Percentiles rank a stretch among this genome's conserved stretches.
Conservation (phyloP, 768 basidiomycete species). For the Gautieria morchelliformis region DNA sequence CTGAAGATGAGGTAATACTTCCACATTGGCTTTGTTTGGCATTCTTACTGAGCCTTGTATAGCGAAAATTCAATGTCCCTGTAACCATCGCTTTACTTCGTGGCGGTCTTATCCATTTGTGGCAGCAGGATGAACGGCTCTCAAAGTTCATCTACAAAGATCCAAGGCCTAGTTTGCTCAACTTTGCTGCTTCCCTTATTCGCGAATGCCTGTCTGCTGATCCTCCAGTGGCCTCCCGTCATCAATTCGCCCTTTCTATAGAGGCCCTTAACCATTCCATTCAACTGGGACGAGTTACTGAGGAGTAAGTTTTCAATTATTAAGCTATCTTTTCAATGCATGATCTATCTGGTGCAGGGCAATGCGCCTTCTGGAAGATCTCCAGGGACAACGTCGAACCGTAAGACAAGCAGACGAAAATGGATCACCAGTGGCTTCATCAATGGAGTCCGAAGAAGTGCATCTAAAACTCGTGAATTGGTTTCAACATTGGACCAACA, state of each 20-base stretch:
- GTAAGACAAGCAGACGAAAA: slow-evolving; percentile 26
- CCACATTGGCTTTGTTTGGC: not conserved
- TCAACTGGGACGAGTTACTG: slow-evolving; percentile 69
- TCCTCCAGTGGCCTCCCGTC: slow-evolving; percentile 69
- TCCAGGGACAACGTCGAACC: slow-evolving; percentile 54
- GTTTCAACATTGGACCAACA: slow-evolving; percentile 93
- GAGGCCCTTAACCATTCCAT: slow-evolving; percentile 72
- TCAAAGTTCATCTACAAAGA: slow-evolving; percentile 78
- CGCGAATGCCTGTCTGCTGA: slow-evolving; percentile 79
- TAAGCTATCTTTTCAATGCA: not conserved
- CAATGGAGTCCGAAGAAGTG: slow-evolving; percentile 66
- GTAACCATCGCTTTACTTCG: slow-evolving; percentile 86
- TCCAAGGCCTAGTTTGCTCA: slow-evolving; percentile 64
- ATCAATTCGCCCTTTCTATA: slow-evolving; percentile 69
- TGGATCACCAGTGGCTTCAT: slow-evolving; percentile 28
- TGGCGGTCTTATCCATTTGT: slow-evolving; percentile 67
- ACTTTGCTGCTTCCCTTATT: slow-evolving; percentile 75
- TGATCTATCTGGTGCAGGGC: slow-evolving; percentile 35
- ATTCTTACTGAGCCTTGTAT: slow-evolving; percentile 12
- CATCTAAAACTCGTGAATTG: slow-evolving; percentile 66
- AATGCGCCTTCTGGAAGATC: slow-evolving; percentile 67
- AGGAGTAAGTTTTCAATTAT: slow-evolving; percentile 52
- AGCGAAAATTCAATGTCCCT: slow-evolving; percentile 95
- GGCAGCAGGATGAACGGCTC: slow-evolving; percentile 81
- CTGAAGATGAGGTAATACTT: slow-evolving; percentile 80